Percentiles rank a stretch among this genome's conserved stretches.
phyloP scores from a whole-genome alignment of 2,329 filamentous ascomycete genomes.

The Calonectria pauciramosa region DNA sequence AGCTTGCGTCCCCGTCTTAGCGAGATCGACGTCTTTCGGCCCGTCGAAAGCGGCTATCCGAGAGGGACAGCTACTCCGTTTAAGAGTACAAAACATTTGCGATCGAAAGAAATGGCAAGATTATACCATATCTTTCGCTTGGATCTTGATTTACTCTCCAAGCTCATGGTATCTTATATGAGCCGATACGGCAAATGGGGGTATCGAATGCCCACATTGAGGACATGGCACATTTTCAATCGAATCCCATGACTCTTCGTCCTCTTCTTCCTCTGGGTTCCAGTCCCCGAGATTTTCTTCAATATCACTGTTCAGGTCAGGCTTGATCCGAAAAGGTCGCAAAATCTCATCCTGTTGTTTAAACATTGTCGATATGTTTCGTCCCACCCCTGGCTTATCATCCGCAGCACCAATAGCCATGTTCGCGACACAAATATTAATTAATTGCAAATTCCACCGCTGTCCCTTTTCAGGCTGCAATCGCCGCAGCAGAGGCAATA shows the following conservation, averaged over 20 bases:
- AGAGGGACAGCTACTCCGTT: not conserved
- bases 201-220: constrained; percentile 67
- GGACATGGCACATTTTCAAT: constrained; percentile 54
- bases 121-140: not conserved
- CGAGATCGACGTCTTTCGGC: constrained; percentile 18
- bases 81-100: not conserved
- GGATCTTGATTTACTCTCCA: constrained; percentile 34
- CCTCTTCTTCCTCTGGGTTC: constrained; percentile 36
- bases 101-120: not conserved
- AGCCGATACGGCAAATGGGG: constrained; percentile 69
- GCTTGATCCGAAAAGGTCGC: constrained; percentile 72
- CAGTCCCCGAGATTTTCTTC: constrained; percentile 46
- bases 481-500: constrained; percentile 81
- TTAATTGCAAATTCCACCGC: constrained; percentile 83
- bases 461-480: constrained; percentile 76
- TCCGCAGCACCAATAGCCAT: constrained; percentile 74
- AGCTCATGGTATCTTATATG: constrained; percentile 60
- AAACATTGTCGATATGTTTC: constrained; percentile 89
- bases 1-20: constrained; percentile 11
- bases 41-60: constrained; percentile 1
- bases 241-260: constrained; percentile 47
- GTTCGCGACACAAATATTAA: constrained; percentile 91
- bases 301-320: constrained; percentile 50
- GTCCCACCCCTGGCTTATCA: constrained; percentile 68
- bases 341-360: constrained; percentile 78